Evolutionary conservation across 768 basidiomycete genomes (phyloP), one percentile per base, ranked within the genome.

Genomic region (Xerocomellus intermedius): DNA sequence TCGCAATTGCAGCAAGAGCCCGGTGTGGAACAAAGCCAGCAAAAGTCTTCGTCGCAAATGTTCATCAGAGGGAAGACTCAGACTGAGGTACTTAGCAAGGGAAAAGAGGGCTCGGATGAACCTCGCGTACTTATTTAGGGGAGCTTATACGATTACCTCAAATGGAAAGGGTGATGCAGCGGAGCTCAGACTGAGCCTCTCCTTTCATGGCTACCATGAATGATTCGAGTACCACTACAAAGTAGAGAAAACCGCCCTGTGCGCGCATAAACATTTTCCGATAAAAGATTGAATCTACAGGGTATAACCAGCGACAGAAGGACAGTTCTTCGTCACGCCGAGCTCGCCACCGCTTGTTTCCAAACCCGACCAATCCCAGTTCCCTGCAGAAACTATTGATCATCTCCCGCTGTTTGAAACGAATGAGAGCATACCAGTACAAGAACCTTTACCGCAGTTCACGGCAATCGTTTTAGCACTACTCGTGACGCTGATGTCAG

Each of bases 371-470:
- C 82, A 84, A 60, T 81, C 64, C 82, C 83, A 85, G 0, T 62
- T 65, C 5, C 80, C 80, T 79, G 42, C 24, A 22, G 21, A 52
- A 37, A 42, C 13, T 1, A 14, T 54, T 8, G 3, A n/a, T 45
- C 19, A 60, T 37, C 4, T 13, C 17, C 5, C 5, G 22, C 17
- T 37, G 2, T 33, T 22, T 42, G 21, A 44, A 41, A 43, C 24
- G 8, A 50, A 19, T 6, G 16, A 14, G 45, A 19, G 48, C 71
- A 24, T 60, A 80, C 82, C 82, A 28, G 65, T 72, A 68, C 83
- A 86, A 28, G 79, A 69, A 2, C 74, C 76, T 3, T 36, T 28
- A 44, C 84, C 85, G 59, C 85, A 87, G 63, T 85, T 79, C 4
- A 85, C 76, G 12, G 78, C 79, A 39, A 82, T 77, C 42, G 67